Conservation (phyloP, 352 stramenopile genomes). For the Phytopythium montanum region DNA sequence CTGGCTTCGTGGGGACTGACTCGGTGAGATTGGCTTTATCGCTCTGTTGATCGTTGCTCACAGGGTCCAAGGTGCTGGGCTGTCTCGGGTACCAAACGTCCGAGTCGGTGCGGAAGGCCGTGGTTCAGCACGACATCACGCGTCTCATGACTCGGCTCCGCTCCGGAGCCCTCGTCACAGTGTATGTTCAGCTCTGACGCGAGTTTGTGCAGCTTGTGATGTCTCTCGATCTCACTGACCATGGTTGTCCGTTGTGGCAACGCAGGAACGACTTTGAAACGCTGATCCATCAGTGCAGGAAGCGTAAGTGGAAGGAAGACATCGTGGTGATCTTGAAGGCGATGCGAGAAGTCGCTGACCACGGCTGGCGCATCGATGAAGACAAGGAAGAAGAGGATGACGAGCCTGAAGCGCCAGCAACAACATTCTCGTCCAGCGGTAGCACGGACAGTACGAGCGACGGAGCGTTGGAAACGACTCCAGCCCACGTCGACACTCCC, state of each 20-base stretch:
- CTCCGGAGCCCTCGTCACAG: slow-evolving; percentile 40
- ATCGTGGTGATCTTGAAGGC: slow-evolving; percentile 51
- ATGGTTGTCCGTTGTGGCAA: slow-evolving; percentile 1
- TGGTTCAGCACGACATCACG: slow-evolving; percentile 69
- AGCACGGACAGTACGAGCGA: neutral
- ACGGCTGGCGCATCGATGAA: slow-evolving; percentile 28
- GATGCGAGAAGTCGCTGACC: slow-evolving; percentile 43
- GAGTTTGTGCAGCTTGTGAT: neutral
- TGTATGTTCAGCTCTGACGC: slow-evolving; percentile 26
- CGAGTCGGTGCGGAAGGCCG: slow-evolving; percentile 52
- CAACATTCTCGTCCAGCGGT: neutral
- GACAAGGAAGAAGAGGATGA: neutral
- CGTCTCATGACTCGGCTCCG: slow-evolving; percentile 51
- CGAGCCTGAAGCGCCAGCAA: neutral
- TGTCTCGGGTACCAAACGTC: slow-evolving; percentile 65
- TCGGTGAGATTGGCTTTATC: neutral
- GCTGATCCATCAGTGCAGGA: slow-evolving; percentile 77
- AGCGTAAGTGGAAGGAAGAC: slow-evolving; percentile 80
- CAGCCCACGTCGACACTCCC: slow-evolving; percentile 9
- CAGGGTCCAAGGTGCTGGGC: slow-evolving; percentile 38
- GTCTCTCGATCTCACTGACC: neutral
- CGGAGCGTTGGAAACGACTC: neutral
- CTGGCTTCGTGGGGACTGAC: neutral
- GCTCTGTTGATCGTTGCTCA: neutral
- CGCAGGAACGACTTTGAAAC: slow-evolving; percentile 78